phyloP scores from a whole-genome alignment of 2,329 filamentous ascomycete genomes.

The Trichoderma guizhouense region DNA sequence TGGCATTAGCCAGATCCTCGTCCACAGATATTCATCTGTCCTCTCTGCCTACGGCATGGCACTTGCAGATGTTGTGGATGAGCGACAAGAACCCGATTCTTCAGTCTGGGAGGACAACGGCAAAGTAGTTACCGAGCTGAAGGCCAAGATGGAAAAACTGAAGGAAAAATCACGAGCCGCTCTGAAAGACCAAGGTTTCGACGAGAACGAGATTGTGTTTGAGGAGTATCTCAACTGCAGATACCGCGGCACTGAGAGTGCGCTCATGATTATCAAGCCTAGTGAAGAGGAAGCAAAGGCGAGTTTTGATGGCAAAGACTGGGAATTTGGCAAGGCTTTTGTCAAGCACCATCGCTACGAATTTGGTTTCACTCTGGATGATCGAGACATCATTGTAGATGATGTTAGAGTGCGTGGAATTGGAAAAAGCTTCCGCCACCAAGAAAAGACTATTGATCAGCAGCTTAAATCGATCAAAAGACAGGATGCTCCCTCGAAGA shows the following conservation, averaged over 20 bases:
- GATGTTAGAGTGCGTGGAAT: slow-evolving; percentile 86
- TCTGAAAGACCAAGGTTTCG: slow-evolving; percentile 75
- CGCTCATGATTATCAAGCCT: slow-evolving; percentile 83
- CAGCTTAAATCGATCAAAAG: slow-evolving; percentile 70
- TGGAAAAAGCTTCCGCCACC: slow-evolving; percentile 77
- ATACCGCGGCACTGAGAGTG: slow-evolving; percentile 86
- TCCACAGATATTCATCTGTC: slow-evolving; percentile 85
- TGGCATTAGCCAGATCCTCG: slow-evolving; percentile 78
- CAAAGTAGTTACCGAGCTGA: slow-evolving; percentile 59
- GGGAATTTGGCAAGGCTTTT: slow-evolving; percentile 83
- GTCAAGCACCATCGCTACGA: slow-evolving; percentile 85
- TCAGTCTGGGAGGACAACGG: slow-evolving; percentile 58
- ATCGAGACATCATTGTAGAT: slow-evolving; percentile 84
- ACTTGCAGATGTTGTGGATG: slow-evolving; percentile 87
- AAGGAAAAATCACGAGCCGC: slow-evolving; percentile 69
- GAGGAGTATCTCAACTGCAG: slow-evolving; percentile 95
- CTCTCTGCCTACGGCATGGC: slow-evolving; percentile 92
- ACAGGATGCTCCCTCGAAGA: slow-evolving; percentile 53
- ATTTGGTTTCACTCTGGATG: slow-evolving; percentile 82
- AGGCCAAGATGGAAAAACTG: slow-evolving; percentile 72
- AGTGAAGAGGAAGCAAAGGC: slow-evolving; percentile 57
- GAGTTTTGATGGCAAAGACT: slow-evolving; percentile 62
- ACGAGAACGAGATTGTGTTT: slow-evolving; percentile 69
- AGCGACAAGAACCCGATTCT: slow-evolving; percentile 75
- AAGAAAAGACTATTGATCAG: slow-evolving; percentile 78